Evolutionary conservation across 2,329 filamentous ascomycete species (phyloP).

Genomic region (Aspergillus ustus): DNA sequence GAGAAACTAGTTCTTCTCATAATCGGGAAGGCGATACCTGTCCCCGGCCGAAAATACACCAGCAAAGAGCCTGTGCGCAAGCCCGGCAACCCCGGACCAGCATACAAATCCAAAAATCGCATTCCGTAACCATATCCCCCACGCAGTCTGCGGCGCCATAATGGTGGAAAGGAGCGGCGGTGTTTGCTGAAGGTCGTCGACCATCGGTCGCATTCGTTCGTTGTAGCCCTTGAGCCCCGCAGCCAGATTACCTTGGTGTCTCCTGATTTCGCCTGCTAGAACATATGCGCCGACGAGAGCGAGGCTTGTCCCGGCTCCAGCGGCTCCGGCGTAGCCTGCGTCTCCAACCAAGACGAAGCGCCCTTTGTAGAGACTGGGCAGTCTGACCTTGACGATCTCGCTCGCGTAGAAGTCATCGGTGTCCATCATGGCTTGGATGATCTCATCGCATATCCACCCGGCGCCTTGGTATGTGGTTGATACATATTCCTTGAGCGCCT

Average conservation of each 20-base stretch:
- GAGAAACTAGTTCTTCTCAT: not conserved
- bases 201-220: not conserved
- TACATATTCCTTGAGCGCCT: not conserved
- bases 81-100: not conserved
- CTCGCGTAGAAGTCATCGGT: constrained; percentile 2
- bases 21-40: not conserved
- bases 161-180: not conserved
- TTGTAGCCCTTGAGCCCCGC: not conserved
- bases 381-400: not conserved
- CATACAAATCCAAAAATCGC: not conserved
- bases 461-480: not conserved
- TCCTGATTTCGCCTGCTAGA: not conserved
- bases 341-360: constrained; percentile 9
- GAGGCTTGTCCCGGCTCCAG: constrained; percentile 4
- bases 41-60: not conserved
- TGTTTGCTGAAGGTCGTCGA: not conserved
- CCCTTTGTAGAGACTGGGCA: not conserved
- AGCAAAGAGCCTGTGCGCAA: not conserved
- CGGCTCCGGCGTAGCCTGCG: constrained; percentile 1
- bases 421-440: constrained; percentile 1
- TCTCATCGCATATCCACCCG: constrained; percentile 1
- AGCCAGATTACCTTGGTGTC: not conserved
- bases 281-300: constrained; percentile 3
- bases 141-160: not conserved
- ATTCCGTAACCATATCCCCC: not conserved